phyloP scores from a whole-genome alignment of 78 protist species.

The Chrysochromulina tobinii region DNA sequence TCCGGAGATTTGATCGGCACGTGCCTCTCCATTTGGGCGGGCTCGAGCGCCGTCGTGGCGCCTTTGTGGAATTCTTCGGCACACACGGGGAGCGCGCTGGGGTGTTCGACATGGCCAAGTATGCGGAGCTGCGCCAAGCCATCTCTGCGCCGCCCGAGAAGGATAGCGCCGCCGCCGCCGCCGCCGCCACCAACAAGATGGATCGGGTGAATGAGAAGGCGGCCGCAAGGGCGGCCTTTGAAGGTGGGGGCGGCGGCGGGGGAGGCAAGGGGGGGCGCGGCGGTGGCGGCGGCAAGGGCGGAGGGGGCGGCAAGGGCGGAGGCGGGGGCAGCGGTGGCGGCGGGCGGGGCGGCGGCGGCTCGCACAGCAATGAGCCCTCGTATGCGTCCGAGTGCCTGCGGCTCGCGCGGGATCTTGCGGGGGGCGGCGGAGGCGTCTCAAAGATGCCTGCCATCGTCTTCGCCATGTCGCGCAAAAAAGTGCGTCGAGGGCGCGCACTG shows the following conservation, averaged over 20 bases:
- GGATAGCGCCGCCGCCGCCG: neutral
- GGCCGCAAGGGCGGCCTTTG: neutral
- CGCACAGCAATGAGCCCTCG: no score
- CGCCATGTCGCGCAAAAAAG: conserved; percentile 30
- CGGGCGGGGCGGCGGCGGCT: neutral
- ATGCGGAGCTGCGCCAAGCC: neutral
- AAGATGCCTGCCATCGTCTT: conserved; percentile 30
- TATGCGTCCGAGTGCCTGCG: neutral
- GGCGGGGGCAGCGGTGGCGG: neutral
- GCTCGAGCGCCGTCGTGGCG: neutral
- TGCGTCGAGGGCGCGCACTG: conserved; percentile 6
- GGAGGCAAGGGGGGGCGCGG: neutral
- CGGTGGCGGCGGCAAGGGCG: neutral
- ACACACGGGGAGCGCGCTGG: conserved; percentile 10
- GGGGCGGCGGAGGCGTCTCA: no score
- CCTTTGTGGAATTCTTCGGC: neutral
- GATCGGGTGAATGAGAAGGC: neutral
- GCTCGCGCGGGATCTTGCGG: neutral
- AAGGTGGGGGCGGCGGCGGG: neutral
- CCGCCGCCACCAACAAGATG: neutral
- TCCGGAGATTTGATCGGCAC: conserved; percentile 15
- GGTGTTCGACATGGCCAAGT: neutral
- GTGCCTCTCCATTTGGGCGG: conserved; percentile 50
- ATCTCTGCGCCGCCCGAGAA: neutral
- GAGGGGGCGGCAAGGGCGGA: neutral